Base-by-base conservation (phyloP, 2,329 filamentous ascomycete genomes). In the Mycocentrospora acerina region DNA sequence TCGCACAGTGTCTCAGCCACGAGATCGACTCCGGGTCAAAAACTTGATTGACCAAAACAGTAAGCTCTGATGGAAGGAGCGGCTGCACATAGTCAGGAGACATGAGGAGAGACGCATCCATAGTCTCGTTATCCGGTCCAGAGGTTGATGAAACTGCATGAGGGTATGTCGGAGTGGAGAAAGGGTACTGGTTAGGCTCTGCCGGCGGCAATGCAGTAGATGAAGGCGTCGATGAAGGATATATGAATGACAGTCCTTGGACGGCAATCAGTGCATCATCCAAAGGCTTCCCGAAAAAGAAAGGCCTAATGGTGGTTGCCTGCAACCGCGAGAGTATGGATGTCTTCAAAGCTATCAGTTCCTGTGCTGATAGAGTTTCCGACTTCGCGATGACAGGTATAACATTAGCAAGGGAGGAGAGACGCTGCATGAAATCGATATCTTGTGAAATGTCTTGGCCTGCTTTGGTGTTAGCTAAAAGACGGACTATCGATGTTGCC, bases 91-190 rank as follows among this genome's bases (percentile, higher is more conserved):
- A 97, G 56, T 93, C 87, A 1, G 90, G 85, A 39, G 84, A 90
- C 91, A 97, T 97, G 13, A 97, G 77, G 0, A 95, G 74, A 57
- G 89, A 95, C 13, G 90, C 91, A 63, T 97, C 91, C 84, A 97
- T 94, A 29, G 78, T 82, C 26, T 95, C 88, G 44, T 82, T 72
- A 55, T 96, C 89, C 15, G 80, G 79, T 1, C 78, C 80, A 16
- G 80, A 74, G 10, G 80, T 79, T 14, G 86, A 93, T 1, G 91
- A 96, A 14, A 95, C 77, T 1, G 88, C 82, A 59, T 88, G 94
- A 84, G 81, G 42, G 71, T 71, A 56, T 9, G 62, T 67, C 14
- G 62, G 56, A n/a, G 48, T 51, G 12, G 47, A 44, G 27, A 66
- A 63, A 6, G 61, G 58, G 25, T 53, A 60, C 28, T 62, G 53